Percentiles rank a stretch among this genome's conserved stretches.
Evolutionary conservation across 2,329 filamentous ascomycete genomes (phyloP).

Genomic region (Sporothrix curviconia): DNA sequence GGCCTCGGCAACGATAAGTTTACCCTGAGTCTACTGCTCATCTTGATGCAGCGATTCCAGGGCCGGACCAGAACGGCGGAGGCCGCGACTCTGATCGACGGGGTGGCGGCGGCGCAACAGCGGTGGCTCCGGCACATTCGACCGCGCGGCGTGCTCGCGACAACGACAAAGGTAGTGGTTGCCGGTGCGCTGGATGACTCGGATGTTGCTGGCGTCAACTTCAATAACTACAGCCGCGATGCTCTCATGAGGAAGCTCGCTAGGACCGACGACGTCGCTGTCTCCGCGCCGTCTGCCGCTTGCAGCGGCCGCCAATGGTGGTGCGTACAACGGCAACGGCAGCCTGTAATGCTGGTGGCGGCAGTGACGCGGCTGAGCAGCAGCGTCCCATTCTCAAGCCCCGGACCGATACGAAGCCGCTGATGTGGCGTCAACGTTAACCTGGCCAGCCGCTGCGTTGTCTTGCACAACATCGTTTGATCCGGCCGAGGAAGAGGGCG

Average conservation of each 20-base stretch:
- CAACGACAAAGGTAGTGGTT: conserved; percentile 80
- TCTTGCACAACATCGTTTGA: conserved; percentile 96
- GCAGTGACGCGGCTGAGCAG: conserved; percentile 43
- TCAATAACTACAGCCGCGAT: conserved; percentile 98
- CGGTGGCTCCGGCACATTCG: conserved; percentile 55
- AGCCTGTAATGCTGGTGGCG: background rate
- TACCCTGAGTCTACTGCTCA: conserved; percentile 94
- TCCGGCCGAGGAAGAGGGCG: conserved; percentile 80
- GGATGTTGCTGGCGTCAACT: conserved; percentile 96
- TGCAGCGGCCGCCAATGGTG: conserved; percentile 31
- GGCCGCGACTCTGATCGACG: conserved; percentile 45
- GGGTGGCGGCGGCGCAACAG: conserved; percentile 67
- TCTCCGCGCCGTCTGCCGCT: background rate
- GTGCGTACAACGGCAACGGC: background rate
- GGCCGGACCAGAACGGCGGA: conserved; percentile 54
- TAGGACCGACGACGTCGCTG: conserved; percentile 68
- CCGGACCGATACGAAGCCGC: conserved; percentile 65
- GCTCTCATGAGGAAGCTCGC: conserved; percentile 98
- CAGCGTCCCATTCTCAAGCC: conserved; percentile 69
- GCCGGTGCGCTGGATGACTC: conserved; percentile 95
- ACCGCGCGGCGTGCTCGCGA: conserved; percentile 84
- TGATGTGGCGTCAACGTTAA: conserved; percentile 68
- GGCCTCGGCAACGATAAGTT: conserved; percentile 99
- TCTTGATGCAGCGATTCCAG: conserved; percentile 84
- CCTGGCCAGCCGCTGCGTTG: conserved; percentile 86